Conservation (phyloP, 2,329 filamentous ascomycete species). For the Hymenoscyphus occultus region DNA sequence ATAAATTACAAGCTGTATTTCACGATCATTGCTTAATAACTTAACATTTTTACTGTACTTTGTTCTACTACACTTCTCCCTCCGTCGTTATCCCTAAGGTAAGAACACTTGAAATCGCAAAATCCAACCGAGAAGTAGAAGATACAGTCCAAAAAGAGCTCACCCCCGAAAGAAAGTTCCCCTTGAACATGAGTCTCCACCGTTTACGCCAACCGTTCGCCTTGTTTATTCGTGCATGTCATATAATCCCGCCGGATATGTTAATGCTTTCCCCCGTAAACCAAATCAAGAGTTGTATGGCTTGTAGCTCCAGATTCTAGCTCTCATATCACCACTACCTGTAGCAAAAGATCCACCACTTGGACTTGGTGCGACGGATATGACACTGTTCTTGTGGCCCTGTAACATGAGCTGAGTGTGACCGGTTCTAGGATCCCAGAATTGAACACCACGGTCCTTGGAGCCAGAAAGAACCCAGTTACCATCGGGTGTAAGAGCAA, state of each 20-base stretch:
- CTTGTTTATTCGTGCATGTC: slow-evolving; percentile 10
- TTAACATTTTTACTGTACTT: slow-evolving; percentile 6
- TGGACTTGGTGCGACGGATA: slow-evolving; percentile 93
- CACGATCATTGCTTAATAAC: neutral
- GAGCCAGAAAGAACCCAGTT: slow-evolving; percentile 96
- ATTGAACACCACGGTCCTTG: slow-evolving; percentile 95
- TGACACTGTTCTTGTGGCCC: slow-evolving; percentile 98
- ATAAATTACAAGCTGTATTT: neutral
- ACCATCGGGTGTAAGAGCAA: slow-evolving; percentile 90
- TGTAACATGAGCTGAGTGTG: slow-evolving; percentile 97
- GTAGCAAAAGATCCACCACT: slow-evolving; percentile 84
- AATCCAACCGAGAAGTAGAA: slow-evolving; percentile 1
- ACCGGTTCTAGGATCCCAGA: slow-evolving; percentile 95
- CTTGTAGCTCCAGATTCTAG: slow-evolving; percentile 90
- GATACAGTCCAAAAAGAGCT: neutral
- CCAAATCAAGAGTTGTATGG: slow-evolving; percentile 21
- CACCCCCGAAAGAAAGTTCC: slow-evolving; percentile 1
- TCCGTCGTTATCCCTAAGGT: neutral
- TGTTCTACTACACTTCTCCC: neutral
- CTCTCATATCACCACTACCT: slow-evolving; percentile 95
- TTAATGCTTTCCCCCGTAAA: neutral
- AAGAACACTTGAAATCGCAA: neutral
- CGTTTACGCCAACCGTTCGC: slow-evolving; percentile 12
- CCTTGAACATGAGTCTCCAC: slow-evolving; percentile 6
- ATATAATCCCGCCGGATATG: slow-evolving; percentile 4